Conservation (phyloP, 805 yeast species). For the Saccharomyces mikatae region DNA sequence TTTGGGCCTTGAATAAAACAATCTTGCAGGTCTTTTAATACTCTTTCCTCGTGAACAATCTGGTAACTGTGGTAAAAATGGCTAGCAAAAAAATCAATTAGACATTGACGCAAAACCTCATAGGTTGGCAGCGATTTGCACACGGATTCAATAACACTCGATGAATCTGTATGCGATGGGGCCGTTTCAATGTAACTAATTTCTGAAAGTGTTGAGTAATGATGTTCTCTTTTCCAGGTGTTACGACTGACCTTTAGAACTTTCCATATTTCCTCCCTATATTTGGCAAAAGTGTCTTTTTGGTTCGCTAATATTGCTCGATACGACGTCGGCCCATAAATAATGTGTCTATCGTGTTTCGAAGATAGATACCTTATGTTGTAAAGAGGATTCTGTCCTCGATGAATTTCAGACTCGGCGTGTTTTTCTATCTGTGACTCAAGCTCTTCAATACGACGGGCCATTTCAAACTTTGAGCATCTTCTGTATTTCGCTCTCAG, state of each 20-base stretch:
- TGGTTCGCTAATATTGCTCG: background rate
- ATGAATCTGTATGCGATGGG: background rate
- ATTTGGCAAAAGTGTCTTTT: background rate
- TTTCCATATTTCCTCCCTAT: conserved; percentile 1
- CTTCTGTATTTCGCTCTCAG: conserved; percentile 1
- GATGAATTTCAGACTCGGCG: background rate
- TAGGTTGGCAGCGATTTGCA: conserved; percentile 7
- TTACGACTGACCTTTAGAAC: background rate
- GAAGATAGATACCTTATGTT: conserved; percentile 2
- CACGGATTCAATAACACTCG: conserved; percentile 4
- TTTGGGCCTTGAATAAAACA: conserved; percentile 8
- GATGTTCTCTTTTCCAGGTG: conserved; percentile 2
- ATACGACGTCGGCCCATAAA: conserved; percentile 5
- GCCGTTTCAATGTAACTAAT: background rate
- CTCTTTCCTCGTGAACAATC: conserved; percentile 5
- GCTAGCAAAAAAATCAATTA: conserved; percentile 6
- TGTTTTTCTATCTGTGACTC: background rate
- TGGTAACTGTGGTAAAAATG: conserved; percentile 3
- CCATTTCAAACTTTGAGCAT: background rate
- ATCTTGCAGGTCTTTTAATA: conserved; percentile 1
- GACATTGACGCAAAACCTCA: conserved; percentile 3
- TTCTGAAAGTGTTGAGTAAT: conserved; percentile 1
- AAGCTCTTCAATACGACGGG: conserved; percentile 1
- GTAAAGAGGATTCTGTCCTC: conserved; percentile 1
- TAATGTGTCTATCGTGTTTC: conserved; percentile 3